A percentile compares a stretch with the other conserved stretches of the same genome.
phyloP scores from a whole-genome alignment of 306 rosid species.

The Datisca glomerata region DNA sequence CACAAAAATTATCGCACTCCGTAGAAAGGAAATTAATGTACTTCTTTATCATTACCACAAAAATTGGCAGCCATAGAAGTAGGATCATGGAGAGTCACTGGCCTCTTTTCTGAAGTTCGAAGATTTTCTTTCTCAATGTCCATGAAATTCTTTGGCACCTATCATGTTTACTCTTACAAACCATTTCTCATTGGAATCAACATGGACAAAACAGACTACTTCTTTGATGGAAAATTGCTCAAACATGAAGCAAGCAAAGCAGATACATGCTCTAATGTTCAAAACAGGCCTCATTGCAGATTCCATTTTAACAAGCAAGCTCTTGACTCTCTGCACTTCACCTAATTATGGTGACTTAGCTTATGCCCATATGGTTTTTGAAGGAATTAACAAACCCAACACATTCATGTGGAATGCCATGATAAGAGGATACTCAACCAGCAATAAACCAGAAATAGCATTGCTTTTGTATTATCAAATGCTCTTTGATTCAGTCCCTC shows the following conservation, averaged over 20 bases:
- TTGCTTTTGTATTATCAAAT: conserved; percentile 37
- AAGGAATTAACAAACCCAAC: conserved; percentile 36
- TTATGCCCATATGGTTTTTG: conserved; percentile 38
- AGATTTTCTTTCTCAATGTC: too few relatives aligned
- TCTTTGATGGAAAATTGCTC: conserved; percentile 48
- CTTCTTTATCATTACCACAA: too few relatives aligned
- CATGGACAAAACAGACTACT: conserved; percentile 17
- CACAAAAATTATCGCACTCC: too few relatives aligned
- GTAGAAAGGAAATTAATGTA: too few relatives aligned
- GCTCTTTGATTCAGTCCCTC: conserved; percentile 36
- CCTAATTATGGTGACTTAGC: conserved; percentile 27
- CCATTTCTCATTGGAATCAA: conserved; percentile 16
- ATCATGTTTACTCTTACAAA: conserved; percentile 14
- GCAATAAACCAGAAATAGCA: conserved; percentile 38
- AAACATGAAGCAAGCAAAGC: conserved; percentile 41
- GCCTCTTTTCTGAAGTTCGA: too few relatives aligned
- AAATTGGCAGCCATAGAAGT: too few relatives aligned
- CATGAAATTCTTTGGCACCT: conserved; percentile 9
- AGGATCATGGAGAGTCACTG: too few relatives aligned
- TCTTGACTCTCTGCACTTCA: conserved; percentile 28
- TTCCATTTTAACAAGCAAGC: conserved; percentile 24
- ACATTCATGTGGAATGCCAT: conserved; percentile 55
- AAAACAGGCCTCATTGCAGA: conserved; percentile 24
- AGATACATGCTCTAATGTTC: conserved; percentile 49
- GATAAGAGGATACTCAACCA: conserved; percentile 44